Evolutionary conservation across 345 rosid species (phyloP), one percentile per base, ranked within the genome.

Genomic region (Raphanus raphanistrum): DNA sequence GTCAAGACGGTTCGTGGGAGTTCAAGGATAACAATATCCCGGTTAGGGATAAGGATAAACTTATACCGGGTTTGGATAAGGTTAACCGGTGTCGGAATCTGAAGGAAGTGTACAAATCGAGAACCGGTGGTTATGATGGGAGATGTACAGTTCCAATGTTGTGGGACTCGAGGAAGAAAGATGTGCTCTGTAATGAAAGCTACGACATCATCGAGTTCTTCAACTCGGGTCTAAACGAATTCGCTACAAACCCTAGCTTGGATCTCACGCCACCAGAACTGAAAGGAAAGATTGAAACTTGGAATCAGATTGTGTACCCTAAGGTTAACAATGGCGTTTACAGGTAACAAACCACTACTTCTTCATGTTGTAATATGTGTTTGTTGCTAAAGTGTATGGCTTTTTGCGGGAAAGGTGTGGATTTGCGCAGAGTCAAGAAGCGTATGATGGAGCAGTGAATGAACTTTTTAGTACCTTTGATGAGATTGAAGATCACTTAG

Each of bases 361-460:
- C 4, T 76, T 69, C 38, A 61, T n/a, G 28, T 4, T 75, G 62
- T 60, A 41, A 29, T 35, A 35, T 74, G 71, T 74, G 74, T 76
- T 50, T 36, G 50, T 66, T 58, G 63, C 64, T 73, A n/a, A 66
- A 64, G 80, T 72, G 25, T 52, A 57, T 57, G 60, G 35, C 59
- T 21, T 21, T 77, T 57, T 48, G 3, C 41, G 13, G 4, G 50
- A n/a, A 80, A 92, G 97, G 79, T 88, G 95, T 55, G 98, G 97
- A 4, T 92, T 92, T 87, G 95, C 95, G 33, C 95, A 94, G 80
- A 90, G 89, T 75, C 97, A 89, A 73, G 93, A 86, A 63, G 97
- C 95, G 0, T 92, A 92, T 77, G 92, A 94, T 65, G 29, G 28
- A 61, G 93, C 97, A 8, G 97, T 87, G 79, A 79, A 48, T 75